Percentiles rank a stretch among this genome's conserved stretches.
phyloP scores from a whole-genome alignment of 176 grass and related monocot genomes.

The Zoysia pacifica region DNA sequence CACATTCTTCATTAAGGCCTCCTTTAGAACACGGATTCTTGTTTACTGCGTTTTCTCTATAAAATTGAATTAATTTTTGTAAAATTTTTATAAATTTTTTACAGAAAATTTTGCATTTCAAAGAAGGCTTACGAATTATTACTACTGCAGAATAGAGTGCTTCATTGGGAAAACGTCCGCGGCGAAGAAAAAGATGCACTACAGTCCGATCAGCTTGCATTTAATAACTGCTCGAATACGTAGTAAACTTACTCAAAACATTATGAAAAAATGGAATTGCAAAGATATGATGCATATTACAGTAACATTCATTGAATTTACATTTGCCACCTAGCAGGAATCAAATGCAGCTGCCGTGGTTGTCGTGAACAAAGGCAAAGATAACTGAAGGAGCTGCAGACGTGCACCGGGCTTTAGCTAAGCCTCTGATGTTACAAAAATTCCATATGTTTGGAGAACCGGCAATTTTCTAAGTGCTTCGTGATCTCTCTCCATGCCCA shows the following conservation, averaged over 20 bases:
- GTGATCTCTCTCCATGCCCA: constrained; percentile 24
- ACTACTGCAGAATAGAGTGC: neutral
- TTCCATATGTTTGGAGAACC: neutral
- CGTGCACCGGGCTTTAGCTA: neutral
- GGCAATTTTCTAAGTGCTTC: constrained; percentile 22
- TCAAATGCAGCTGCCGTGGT: neutral
- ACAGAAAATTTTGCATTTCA: no score
- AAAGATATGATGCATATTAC: neutral
- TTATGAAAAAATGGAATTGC: neutral
- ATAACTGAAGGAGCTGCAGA: neutral
- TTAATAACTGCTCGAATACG: neutral
- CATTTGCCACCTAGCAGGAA: neutral
- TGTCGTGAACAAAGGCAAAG: neutral
- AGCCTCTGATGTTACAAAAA: neutral
- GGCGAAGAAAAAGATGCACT: neutral
- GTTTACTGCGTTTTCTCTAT: no score
- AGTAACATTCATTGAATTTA: neutral
- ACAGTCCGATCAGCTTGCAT: no score
- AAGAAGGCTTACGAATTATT: neutral
- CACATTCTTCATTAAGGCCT: neutral
- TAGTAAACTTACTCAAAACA: neutral
- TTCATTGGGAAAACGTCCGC: neutral
- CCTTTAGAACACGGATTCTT: no score
- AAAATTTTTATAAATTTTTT: no score
- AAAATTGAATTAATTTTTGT: no score